Percentiles rank a stretch among this genome's conserved stretches.
phyloP scores from a whole-genome alignment of 2,329 filamentous ascomycete species.

The Fusarium beomiforme region DNA sequence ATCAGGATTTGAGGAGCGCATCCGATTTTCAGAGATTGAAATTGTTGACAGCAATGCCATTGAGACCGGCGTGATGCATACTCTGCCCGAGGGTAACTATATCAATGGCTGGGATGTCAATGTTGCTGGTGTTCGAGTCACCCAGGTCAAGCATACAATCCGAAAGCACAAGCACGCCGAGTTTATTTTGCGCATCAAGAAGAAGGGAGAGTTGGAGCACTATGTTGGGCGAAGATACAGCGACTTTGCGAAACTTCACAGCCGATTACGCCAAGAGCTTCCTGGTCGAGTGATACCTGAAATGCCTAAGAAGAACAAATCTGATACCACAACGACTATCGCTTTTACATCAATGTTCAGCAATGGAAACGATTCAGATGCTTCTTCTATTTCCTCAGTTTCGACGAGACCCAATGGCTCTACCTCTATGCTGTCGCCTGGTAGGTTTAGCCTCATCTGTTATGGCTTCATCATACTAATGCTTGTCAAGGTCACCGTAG shows the following conservation, averaged over 20 bases:
- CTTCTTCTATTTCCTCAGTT: slow-evolving; percentile 81
- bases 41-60: slow-evolving; percentile 94
- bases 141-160: slow-evolving; percentile 84
- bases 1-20: slow-evolving; percentile 96
- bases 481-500: slow-evolving; percentile 37
- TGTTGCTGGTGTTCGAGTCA: slow-evolving; percentile 86
- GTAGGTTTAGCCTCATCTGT: not conserved
- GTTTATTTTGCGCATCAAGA: slow-evolving; percentile 88
- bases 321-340: slow-evolving; percentile 72
- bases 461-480: slow-evolving; percentile 7
- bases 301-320: slow-evolving; percentile 91
- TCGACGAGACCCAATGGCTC: slow-evolving; percentile 66
- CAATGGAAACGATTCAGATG: slow-evolving; percentile 75
- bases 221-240: slow-evolving; percentile 89
- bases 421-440: slow-evolving; percentile 45
- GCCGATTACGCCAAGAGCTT: slow-evolving; percentile 81
- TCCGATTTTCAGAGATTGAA: slow-evolving; percentile 95
- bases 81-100: slow-evolving; percentile 88
- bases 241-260: slow-evolving; percentile 85
- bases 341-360: slow-evolving; percentile 64
- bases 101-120: slow-evolving; percentile 97
- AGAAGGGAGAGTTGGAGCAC: slow-evolving; percentile 76
- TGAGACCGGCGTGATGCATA: slow-evolving; percentile 86
- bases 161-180: slow-evolving; percentile 93
- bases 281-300: slow-evolving; percentile 90